Evolutionary conservation across 768 basidiomycete genomes (phyloP), one percentile per base, ranked within the genome.

Genomic region (Chiua virens): DNA sequence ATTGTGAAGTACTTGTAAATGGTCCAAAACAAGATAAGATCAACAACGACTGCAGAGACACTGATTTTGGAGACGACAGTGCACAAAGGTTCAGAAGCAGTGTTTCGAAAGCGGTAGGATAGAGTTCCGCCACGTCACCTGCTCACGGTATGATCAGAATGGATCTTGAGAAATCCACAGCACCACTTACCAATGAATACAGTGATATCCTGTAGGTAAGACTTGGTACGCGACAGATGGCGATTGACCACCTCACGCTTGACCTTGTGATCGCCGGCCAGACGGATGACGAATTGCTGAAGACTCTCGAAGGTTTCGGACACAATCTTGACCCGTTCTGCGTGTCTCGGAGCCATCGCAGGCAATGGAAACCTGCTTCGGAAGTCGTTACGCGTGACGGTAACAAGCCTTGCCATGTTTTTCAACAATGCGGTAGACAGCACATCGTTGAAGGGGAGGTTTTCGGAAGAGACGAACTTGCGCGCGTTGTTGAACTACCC

Each of bases 121-220:
- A 53, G 15, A 60, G 55, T 22, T 63, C 61, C 2, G 21, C 39
- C 30, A 54, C 30, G 27, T 60, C 54, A 2, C 61, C 61, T 62
- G 43, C 8, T 40, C 13, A 10, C 8, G 11, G 23, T 17, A 37
- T 38, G 15, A 48, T 35, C 23, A 39, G 34, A 34, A 46, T 30
- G 28, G 28, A n/a, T 21, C 27, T 8, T 25, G 14, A 14, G 13
- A 2, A 5, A 38, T 36, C 5, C 9, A 30, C 25, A 30, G 3
- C 9, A 30, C 14, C 36, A 5, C 56, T 50, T 21, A 61, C 60
- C 56, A 20, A 55, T 9, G 25, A 61, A 42, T 23, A 58, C 39
- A 3, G 18, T 46, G 34, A 41, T 2, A 13, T n/a, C n/a, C n/a
- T 58, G 48, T 25, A 53, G 25, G 6, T 45, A 42, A 8, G 53